Evolutionary conservation across 2,329 filamentous ascomycete species (phyloP).

Genomic region (Pseudophaeomoniella oleicola): DNA sequence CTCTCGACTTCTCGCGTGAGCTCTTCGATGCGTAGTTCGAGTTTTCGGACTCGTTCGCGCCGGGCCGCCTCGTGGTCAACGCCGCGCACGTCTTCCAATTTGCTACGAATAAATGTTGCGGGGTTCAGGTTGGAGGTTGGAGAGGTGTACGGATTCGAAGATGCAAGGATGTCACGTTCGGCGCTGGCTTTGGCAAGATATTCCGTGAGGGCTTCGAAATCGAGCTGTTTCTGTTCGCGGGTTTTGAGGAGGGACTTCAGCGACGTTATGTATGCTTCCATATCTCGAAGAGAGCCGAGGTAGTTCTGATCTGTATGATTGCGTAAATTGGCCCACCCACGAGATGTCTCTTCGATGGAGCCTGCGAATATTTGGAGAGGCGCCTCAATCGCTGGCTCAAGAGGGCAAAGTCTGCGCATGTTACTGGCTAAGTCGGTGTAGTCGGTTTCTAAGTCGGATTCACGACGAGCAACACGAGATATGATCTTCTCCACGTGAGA

Average conservation of each 20-base stretch:
- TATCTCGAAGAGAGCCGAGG: slow-evolving; percentile 78
- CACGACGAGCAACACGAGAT: slow-evolving; percentile 71
- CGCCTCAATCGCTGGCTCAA: slow-evolving; percentile 76
- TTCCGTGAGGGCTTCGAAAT: slow-evolving; percentile 90
- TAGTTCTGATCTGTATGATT: slow-evolving; percentile 95
- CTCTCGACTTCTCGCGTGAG: slow-evolving; percentile 79
- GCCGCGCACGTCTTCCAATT: slow-evolving; percentile 91
- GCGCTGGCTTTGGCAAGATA: slow-evolving; percentile 83
- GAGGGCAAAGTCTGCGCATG: slow-evolving; percentile 79
- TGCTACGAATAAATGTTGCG: slow-evolving; percentile 75
- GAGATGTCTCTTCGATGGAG: slow-evolving; percentile 68
- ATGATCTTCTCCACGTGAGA: slow-evolving; percentile 93
- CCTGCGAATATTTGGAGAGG: slow-evolving; percentile 75
- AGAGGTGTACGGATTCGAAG: slow-evolving; percentile 41
- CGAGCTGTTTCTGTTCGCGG: slow-evolving; percentile 92
- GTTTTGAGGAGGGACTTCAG: slow-evolving; percentile 81
- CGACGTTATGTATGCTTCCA: slow-evolving; percentile 85
- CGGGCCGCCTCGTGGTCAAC: slow-evolving; percentile 91
- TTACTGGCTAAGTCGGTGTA: slow-evolving; percentile 82
- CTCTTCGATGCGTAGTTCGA: slow-evolving; percentile 86
- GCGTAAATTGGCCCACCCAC: slow-evolving; percentile 64
- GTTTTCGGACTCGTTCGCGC: slow-evolving; percentile 71
- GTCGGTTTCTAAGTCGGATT: slow-evolving; percentile 75
- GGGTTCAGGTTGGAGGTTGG: slow-evolving; percentile 51
- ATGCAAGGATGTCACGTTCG: slow-evolving; percentile 68